Base-by-base conservation (phyloP, 2,329 filamentous ascomycete genomes). In the Conoideocrella luteorostrata region DNA sequence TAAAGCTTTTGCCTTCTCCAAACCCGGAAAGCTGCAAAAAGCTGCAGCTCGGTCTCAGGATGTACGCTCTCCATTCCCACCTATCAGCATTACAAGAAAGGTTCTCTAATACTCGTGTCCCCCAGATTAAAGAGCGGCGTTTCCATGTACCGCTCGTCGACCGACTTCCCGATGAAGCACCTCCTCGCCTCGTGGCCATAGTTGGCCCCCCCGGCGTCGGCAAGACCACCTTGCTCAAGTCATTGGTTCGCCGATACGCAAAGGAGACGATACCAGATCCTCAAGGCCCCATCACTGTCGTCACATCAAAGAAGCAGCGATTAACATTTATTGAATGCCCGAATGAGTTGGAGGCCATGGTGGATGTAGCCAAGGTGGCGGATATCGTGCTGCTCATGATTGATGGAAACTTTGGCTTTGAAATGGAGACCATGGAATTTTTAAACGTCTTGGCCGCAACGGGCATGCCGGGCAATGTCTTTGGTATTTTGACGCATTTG, bases 401-500 rank as follows among this genome's bases (percentile, higher is more conserved):
- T 55, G 93, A 98, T 61, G 94, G 93, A 44, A 97, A 97, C 67
- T 98, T 86, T 58, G 94, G 93, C 12, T 98, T 98, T 60, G 93
- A 98, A 68, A 98, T 98, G 93, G 93, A 98, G 74, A 98, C 93
- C 0, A 98, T 98, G 93, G 93, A 98, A 67, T 98, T 98, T 49
- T 71, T 98, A 59, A 97, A 96, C 56, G 83, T 96, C 15, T 72
- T 98, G 40, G 85, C 87, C n/a, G 81, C 88, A 3, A 95, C 87
- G 23, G 93, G 93, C 64, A 97, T 98, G 91, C 93, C 94, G 0
- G 91, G 93, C 52, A 98, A 98, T 56, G 90, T 98, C 29, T 97
- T 98, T 61, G 93, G 93, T 41, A 90, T 98, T 45, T 76, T 98
- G 35, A 97, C 93, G 13, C 94, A 98, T 71, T 74, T 98, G 48